Evolutionary conservation across 2,329 filamentous ascomycete species (phyloP), one percentile per base, ranked within the genome.

Genomic region (Pezicula neosporulosa): DNA sequence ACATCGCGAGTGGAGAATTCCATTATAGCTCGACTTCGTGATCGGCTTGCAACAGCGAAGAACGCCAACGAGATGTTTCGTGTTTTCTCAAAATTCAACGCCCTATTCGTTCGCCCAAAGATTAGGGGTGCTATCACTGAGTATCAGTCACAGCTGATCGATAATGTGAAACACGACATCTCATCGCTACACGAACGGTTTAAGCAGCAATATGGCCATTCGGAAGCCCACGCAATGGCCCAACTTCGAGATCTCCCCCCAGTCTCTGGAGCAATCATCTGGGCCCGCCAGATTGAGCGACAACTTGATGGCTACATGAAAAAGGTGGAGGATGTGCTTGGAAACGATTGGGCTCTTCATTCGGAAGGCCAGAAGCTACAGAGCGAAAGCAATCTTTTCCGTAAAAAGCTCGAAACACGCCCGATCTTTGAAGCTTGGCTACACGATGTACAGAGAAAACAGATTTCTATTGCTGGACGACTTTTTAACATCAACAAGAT

Each of bases 11-110:
- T 99, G 4, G 94, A 99, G 69, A 99, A 99, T 71, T 97, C 94
- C 3, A 99, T 99, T 70, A 99, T 99, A 68, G 91, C 94, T 33
- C 83, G 91, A 49, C 78, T 99, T 30, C 83, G 94, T 63, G 94
- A 99, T 70, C 88, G 94, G 52, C 80, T 99, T 50, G 94, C 92
- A 13, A 96, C 91, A 6, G 93, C 94, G 12, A 97, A 96, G 77
- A 96, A 91, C 56, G 94, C 94, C 38, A 97, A 96, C 66, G 95
- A 99, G 72, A 99, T 99, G 94, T 99, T 99, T 70, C 89, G 95
- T 49, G 94, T 99, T 55, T 99, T 99, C 69, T 97, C 94, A 48
- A 97, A 97, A 68, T 99, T 99, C 81, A 99, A 99, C 67, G 94
- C 94, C 2, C 85, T 99, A 28, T 96, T 99, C 62, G 93, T 99